A percentile compares a stretch with the other conserved stretches of the same genome.
phyloP scores from a whole-genome alignment of 1,139 yeast species.

The Saccharomycopsis crataegensis region DNA sequence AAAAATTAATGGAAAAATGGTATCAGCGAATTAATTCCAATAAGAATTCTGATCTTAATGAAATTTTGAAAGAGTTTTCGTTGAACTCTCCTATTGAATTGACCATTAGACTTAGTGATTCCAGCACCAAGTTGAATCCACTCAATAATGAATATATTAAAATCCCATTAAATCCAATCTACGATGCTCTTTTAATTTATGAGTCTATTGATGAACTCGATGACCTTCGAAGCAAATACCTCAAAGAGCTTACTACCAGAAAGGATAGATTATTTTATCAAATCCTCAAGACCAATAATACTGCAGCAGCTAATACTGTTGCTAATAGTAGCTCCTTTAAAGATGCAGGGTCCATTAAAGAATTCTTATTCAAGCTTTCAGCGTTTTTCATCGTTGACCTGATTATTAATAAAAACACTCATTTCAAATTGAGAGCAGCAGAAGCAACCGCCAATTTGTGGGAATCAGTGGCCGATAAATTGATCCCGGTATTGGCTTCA shows the following conservation, averaged over 20 bases:
- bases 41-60: conserved; percentile 1
- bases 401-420: conserved; percentile 49
- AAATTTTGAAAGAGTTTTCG: conserved; percentile 14
- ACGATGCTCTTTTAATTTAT: conserved; percentile 79
- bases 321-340: conserved; percentile 23
- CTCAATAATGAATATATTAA: conserved; percentile 39
- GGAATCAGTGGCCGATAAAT: conserved; percentile 58
- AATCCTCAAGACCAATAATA: conserved; percentile 20
- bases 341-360: conserved; percentile 37
- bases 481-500: conserved; percentile 46
- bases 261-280: conserved; percentile 60
- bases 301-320: not conserved
- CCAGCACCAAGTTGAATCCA: conserved; percentile 33
- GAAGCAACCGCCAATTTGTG: conserved; percentile 66
- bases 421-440: conserved; percentile 46
- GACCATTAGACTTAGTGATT: conserved; percentile 25
- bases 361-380: conserved; percentile 53
- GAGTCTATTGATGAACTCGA: conserved; percentile 62
- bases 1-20: conserved; percentile 16
- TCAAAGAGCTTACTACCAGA: conserved; percentile 67
- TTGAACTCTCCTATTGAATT: conserved; percentile 20
- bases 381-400: conserved; percentile 79
- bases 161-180: conserved; percentile 60
- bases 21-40: conserved; percentile 1
- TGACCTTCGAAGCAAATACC: conserved; percentile 52